Conservation (phyloP, 768 basidiomycete species). For the Tulasnella sp. region DNA sequence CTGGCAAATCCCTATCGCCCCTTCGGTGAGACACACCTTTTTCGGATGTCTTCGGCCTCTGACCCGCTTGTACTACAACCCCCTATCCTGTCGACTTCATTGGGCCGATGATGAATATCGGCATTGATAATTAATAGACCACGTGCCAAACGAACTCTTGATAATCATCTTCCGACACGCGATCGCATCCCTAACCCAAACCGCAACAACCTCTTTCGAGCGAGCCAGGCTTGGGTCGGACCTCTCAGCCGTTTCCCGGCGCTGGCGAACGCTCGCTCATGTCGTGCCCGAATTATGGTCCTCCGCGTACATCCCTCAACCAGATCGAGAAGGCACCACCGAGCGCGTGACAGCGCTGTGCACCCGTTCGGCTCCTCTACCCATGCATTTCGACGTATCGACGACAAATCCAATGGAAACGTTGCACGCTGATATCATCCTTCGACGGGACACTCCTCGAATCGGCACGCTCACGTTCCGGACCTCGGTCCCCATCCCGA, state of each 20-base stretch:
- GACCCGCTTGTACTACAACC: neutral
- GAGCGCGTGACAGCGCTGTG: neutral
- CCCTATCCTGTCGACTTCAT: neutral
- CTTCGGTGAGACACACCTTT: neutral
- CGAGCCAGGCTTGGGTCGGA: neutral
- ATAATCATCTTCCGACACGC: conserved; percentile 1
- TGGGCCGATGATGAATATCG: too few relatives aligned
- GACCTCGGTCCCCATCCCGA: neutral
- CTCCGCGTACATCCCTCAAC: neutral
- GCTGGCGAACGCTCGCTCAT: neutral
- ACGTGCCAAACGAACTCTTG: conserved; percentile 6
- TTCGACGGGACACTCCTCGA: neutral
- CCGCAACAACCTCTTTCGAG: neutral
- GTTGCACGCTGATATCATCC: neutral
- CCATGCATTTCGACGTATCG: neutral
- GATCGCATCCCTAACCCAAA: neutral
- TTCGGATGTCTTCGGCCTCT: neutral
- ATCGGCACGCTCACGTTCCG: conserved; percentile 3
- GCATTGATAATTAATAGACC: neutral
- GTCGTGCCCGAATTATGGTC: conserved; percentile 3
- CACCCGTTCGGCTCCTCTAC: neutral
- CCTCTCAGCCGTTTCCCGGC: neutral
- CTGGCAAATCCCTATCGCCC: neutral
- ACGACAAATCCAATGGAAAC: neutral
- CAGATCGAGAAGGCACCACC: neutral